phyloP scores from a whole-genome alignment of 2,329 filamentous ascomycete species.

The Ophiostoma novo-ulmi region DNA sequence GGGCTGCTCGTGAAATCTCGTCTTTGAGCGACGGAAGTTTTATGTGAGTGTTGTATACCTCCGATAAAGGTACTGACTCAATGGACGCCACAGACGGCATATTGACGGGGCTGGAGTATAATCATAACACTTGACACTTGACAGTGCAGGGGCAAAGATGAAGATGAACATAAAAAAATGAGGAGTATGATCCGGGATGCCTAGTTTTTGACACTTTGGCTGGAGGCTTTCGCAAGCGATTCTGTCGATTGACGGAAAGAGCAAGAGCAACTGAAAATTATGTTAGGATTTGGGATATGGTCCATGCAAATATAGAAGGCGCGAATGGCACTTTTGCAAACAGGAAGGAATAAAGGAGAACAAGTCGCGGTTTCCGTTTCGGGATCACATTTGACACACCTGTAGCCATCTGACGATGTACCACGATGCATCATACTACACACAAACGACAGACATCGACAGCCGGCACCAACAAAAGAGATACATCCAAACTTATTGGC shows the following conservation, averaged over 20 bases:
- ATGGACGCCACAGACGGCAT: no score
- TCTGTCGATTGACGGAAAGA: not conserved
- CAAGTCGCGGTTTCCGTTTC: not conserved
- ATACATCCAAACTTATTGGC: not conserved
- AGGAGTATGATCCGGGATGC: no score
- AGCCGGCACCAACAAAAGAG: not conserved
- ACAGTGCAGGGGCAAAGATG: not conserved
- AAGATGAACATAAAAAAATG: not conserved
- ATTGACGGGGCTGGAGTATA: not conserved
- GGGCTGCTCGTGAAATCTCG: not conserved
- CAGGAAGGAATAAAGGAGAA: not conserved
- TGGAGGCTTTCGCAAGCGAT: not conserved
- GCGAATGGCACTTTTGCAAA: not conserved
- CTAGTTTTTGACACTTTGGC: not conserved
- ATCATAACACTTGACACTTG: no score
- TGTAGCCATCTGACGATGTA: not conserved
- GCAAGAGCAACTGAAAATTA: not conserved
- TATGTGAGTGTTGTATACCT: not conserved
- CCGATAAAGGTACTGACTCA: not conserved
- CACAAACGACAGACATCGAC: not conserved
- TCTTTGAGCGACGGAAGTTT: constrained; percentile 13
- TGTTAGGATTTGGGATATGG: no score
- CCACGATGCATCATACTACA: not conserved
- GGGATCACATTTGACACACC: not conserved
- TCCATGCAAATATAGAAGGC: not conserved